These are phyloP conservation scores for Sporothrix globosa DNA, from an alignment of 2,329 filamentous ascomycete species.

Conservation along the genomic window DNA sequence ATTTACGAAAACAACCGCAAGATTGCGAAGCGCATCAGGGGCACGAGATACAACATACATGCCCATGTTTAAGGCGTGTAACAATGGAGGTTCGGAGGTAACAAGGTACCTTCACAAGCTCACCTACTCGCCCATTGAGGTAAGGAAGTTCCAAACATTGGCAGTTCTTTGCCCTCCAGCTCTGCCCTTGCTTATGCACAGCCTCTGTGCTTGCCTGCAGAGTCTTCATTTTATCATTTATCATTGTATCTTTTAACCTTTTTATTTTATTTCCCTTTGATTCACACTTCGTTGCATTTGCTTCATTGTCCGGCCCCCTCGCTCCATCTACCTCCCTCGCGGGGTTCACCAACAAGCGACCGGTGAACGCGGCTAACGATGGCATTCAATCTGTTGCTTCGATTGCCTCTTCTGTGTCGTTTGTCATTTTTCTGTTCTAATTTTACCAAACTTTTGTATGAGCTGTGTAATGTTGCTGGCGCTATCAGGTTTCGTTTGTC, in stretches of 20 bases:
- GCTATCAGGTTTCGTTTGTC: conserved; percentile 15
- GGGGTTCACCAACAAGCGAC: conserved; percentile 21
- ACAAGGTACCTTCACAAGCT: neutral
- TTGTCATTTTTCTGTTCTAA: neutral
- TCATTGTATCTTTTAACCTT: neutral
- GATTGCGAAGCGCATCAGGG: conserved; percentile 1
- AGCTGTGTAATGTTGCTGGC: conserved; percentile 1
- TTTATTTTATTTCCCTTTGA: neutral
- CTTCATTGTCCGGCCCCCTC: conserved; percentile 11
- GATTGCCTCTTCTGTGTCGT: neutral
- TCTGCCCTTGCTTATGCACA: conserved; percentile 12
- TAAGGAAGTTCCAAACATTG: neutral
- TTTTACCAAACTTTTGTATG: neutral
- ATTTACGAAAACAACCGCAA: conserved; percentile 1
- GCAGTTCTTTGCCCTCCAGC: neutral
- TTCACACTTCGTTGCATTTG: neutral
- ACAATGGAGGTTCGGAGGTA: neutral
- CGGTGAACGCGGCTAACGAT: conserved; percentile 38
- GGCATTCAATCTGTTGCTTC: conserved; percentile 32
- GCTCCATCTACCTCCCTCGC: conserved; percentile 15
- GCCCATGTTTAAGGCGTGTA: neutral
- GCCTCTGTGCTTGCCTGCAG: conserved; percentile 8
- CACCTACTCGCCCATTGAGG: neutral
- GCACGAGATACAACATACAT: neutral
- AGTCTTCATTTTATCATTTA: neutral